phyloP scores from a whole-genome alignment of 306 rosid species.

The Acacia crassicarpa region DNA sequence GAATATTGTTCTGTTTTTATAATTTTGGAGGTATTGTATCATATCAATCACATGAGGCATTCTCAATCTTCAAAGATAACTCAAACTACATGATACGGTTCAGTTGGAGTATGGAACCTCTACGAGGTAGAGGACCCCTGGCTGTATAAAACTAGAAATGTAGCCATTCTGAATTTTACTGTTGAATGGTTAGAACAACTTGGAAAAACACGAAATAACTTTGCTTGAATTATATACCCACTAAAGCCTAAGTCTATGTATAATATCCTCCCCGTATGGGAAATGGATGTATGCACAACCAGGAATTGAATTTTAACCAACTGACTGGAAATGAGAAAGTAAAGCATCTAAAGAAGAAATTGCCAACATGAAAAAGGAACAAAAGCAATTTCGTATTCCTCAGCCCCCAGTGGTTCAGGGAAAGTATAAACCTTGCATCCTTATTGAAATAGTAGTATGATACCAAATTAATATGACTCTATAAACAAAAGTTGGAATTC shows the following conservation, averaged over 20 bases:
- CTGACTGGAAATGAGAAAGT: background rate
- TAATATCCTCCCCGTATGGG: background rate
- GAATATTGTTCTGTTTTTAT: background rate
- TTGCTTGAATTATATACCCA: background rate
- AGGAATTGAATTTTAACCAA: background rate
- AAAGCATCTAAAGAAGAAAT: background rate
- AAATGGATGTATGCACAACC: background rate
- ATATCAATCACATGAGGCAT: background rate
- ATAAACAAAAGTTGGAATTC: background rate
- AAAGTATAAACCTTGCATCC: too few relatives aligned
- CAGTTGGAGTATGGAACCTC: background rate
- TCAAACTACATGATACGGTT: background rate
- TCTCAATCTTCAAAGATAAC: background rate
- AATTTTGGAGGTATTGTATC: background rate
- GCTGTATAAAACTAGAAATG: background rate
- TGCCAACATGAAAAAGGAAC: background rate
- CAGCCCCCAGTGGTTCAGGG: background rate
- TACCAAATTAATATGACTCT: background rate
- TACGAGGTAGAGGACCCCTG: background rate
- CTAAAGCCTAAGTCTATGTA: background rate
- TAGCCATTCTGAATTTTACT: background rate
- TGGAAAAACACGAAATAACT: background rate
- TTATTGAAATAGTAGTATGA: background rate
- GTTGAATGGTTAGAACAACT: background rate
- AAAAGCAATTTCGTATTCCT: background rate